A percentile compares a stretch with the other conserved stretches of the same genome.
Evolutionary conservation across 345 rosid species (phyloP).

Genomic region (Reutealis trisperma): DNA sequence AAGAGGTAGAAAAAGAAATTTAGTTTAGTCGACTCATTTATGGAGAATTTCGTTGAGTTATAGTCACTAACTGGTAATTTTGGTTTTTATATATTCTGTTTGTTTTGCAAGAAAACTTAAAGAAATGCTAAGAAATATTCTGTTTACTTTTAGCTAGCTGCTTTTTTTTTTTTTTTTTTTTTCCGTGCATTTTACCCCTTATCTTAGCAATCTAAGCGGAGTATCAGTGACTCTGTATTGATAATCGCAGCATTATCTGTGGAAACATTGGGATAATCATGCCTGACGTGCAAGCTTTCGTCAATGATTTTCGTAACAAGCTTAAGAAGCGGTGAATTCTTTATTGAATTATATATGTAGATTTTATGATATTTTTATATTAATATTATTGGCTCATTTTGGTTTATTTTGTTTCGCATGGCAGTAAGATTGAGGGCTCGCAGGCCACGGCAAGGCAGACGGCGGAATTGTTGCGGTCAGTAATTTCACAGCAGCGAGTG

Average conservation of each 20-base stretch:
- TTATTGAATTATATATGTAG: background rate
- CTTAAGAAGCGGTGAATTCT: constrained; percentile 72
- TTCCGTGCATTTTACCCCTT: background rate
- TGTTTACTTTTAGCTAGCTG: background rate
- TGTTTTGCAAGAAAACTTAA: background rate
- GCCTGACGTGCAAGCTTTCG: constrained; percentile 84
- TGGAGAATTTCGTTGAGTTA: background rate
- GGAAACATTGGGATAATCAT: constrained; percentile 33
- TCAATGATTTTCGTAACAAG: constrained; percentile 76
- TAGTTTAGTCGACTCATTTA: background rate
- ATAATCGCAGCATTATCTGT: background rate
- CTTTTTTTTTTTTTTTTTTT: background rate
- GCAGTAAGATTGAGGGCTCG: constrained; percentile 95
- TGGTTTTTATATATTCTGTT: background rate
- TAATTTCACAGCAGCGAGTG: constrained; percentile 86
- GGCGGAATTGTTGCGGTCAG: constrained; percentile 78
- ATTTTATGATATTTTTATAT: background rate
- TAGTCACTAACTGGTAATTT: background rate
- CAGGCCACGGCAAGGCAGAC: constrained; percentile 88
- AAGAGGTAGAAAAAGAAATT: background rate
- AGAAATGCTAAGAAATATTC: background rate
- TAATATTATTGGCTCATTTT: background rate
- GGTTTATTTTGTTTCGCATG: constrained; percentile 4
- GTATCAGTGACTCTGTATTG: background rate
- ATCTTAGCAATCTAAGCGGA: background rate